phyloP scores from a whole-genome alignment of 202 grass and related monocot species.

The Carex arenaria region DNA sequence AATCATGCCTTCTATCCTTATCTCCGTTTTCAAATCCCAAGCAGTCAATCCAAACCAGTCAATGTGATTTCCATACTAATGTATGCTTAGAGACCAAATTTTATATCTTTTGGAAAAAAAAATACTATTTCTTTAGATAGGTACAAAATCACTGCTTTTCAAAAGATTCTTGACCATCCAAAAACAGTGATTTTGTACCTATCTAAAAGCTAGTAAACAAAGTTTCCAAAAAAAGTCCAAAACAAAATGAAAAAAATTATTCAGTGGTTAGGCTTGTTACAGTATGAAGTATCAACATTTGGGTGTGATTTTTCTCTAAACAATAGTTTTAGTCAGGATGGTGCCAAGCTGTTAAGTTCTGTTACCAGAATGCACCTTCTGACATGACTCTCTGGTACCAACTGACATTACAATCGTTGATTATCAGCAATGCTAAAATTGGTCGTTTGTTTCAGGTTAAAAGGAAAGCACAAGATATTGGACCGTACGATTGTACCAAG shows the following conservation, averaged over 20 bases:
- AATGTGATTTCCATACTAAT: too few relatives aligned
- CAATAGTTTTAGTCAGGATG: not conserved
- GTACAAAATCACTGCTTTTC: too few relatives aligned
- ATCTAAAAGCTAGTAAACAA: too few relatives aligned
- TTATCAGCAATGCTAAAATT: not conserved
- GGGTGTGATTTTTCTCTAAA: not conserved
- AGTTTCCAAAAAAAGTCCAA: not conserved
- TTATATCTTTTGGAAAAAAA: too few relatives aligned
- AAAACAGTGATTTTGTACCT: too few relatives aligned
- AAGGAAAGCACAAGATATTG: slow-evolving; percentile 66
- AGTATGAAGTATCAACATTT: not conserved
- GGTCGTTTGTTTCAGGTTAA: slow-evolving; percentile 46
- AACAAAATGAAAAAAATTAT: not conserved
- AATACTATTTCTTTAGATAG: too few relatives aligned
- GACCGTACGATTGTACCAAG: slow-evolving; percentile 78
- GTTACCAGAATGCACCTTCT: not conserved
- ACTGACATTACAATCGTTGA: not conserved
- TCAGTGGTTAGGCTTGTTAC: not conserved
- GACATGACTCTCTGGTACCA: not conserved
- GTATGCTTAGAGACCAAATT: too few relatives aligned
- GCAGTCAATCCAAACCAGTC: too few relatives aligned
- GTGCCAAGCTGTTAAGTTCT: not conserved
- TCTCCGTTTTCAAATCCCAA: too few relatives aligned
- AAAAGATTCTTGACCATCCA: too few relatives aligned
- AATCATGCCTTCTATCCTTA: not conserved